Evolutionary conservation across 108 stramenopile genomes (phyloP).

Genomic region (Stephanodiscus triporus): DNA sequence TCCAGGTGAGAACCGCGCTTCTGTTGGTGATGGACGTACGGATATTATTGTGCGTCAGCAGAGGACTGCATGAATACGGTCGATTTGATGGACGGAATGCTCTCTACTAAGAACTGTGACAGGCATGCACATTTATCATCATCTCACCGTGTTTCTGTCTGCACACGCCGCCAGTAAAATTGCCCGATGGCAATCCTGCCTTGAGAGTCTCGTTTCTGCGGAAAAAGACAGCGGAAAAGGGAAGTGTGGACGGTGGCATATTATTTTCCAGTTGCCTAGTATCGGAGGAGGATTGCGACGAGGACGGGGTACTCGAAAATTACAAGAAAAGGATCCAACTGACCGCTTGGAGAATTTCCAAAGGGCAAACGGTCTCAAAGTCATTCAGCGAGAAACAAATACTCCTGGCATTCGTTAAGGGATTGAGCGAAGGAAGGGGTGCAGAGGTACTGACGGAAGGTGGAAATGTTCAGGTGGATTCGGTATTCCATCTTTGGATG

Average conservation of each 20-base stretch:
- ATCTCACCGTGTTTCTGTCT: not conserved
- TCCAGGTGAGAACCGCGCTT: conserved; percentile 3
- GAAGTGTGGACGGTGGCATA: conserved; percentile 75
- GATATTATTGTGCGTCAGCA: not conserved
- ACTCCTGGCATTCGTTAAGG: conserved; percentile 57
- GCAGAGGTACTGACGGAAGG: conserved; percentile 22
- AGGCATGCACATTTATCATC: not conserved
- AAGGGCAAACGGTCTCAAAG: conserved; percentile 75
- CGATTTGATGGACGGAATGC: not conserved
- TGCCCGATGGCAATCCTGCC: conserved; percentile 60
- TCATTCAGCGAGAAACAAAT: conserved; percentile 76
- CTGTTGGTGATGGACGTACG: not conserved
- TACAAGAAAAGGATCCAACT: conserved; percentile 49
- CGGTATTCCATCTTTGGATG: conserved; percentile 80
- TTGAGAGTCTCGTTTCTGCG: conserved; percentile 70
- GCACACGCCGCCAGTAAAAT: conserved; percentile 42
- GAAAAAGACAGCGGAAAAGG: conserved; percentile 75
- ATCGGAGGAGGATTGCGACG: conserved; percentile 27
- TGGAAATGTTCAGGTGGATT: conserved; percentile 36
- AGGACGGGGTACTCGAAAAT: conserved; percentile 15
- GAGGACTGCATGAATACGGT: not conserved
- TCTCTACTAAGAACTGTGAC: not conserved
- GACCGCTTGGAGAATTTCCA: conserved; percentile 57
- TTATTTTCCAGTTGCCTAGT: conserved; percentile 51
- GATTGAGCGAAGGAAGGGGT: conserved; percentile 45